phyloP scores from a whole-genome alignment of 2,329 filamentous ascomycete genomes.

The Colletotrichum tropicale region DNA sequence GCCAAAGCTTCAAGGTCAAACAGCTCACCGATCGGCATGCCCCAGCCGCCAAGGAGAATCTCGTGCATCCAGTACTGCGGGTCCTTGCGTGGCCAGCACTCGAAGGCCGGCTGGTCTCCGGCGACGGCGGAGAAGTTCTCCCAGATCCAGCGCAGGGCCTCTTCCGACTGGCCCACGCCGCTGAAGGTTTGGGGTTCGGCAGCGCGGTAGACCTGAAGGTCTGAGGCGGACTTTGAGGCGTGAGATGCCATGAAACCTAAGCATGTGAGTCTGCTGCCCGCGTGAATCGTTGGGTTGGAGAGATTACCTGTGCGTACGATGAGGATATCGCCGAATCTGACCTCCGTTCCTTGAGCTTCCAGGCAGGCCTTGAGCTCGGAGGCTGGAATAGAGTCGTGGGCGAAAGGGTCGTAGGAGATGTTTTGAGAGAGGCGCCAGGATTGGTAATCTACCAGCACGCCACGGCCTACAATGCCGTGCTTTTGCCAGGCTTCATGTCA shows the following conservation, averaged over 20 bases:
- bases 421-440: conserved; percentile 44
- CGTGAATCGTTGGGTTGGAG: background rate
- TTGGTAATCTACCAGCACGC: conserved; percentile 57
- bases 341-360: conserved; percentile 16
- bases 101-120: conserved; percentile 58
- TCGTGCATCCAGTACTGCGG: conserved; percentile 42
- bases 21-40: conserved; percentile 46
- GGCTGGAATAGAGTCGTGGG: conserved; percentile 16
- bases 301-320: conserved; percentile 51
- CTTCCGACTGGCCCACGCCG: conserved; percentile 53
- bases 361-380: conserved; percentile 19
- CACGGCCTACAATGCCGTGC: conserved; percentile 51
- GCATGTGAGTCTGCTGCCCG: background rate
- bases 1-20: conserved; percentile 44
- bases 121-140: conserved; percentile 62
- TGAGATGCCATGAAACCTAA: conserved; percentile 17
- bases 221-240: conserved; percentile 6
- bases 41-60: conserved; percentile 44
- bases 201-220: conserved; percentile 3
- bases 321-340: conserved; percentile 57
- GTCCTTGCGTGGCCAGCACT: conserved; percentile 48
- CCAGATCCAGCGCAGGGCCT: conserved; percentile 62
- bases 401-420: conserved; percentile 20
- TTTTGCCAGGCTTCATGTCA: conserved; percentile 15
- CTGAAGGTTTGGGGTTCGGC: conserved; percentile 12